Percentiles rank a stretch among this genome's conserved stretches.
Conservation (phyloP, 306 rosid genomes). For the Sesbania bispinosa region DNA sequence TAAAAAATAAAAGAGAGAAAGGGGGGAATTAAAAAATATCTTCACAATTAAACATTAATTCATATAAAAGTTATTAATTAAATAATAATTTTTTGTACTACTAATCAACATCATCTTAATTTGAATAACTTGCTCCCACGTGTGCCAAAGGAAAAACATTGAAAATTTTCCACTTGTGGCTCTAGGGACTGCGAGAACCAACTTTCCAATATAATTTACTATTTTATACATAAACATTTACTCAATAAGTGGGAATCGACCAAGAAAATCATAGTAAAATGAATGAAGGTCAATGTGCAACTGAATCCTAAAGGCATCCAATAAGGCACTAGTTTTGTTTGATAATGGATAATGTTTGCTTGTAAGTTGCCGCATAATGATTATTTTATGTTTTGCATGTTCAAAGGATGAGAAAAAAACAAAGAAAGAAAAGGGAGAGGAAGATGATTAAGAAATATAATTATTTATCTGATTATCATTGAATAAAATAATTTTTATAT, state of each 20-base stretch:
- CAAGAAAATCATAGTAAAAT: neutral
- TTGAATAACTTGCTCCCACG: neutral
- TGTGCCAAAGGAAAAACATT: neutral
- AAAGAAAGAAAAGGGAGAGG: no score
- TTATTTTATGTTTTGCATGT: neutral
- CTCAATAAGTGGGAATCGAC: neutral
- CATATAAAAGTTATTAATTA: no score
- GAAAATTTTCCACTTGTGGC: slow-evolving; percentile 3
- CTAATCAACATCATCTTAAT: no score
- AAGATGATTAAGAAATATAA: no score
- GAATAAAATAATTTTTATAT: no score
- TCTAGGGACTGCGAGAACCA: neutral
- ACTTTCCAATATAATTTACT: neutral
- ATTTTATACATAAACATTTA: neutral
- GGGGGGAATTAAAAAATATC: no score
- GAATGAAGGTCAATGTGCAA: slow-evolving; percentile 8
- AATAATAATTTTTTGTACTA: no score
- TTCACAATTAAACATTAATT: no score
- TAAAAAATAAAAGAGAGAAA: no score
- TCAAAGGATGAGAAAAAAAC: neutral
- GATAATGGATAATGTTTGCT: slow-evolving; percentile 7
- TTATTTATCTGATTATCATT: no score
- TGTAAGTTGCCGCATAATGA: neutral
- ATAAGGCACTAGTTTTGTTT: slow-evolving; percentile 3
- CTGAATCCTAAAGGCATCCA: neutral